A percentile compares a stretch with the other conserved stretches of the same genome.
These are phyloP conservation scores for Alternaria sp. DNA, from an alignment of 2,329 filamentous ascomycete genomes.

Conservation along the genomic window DNA sequence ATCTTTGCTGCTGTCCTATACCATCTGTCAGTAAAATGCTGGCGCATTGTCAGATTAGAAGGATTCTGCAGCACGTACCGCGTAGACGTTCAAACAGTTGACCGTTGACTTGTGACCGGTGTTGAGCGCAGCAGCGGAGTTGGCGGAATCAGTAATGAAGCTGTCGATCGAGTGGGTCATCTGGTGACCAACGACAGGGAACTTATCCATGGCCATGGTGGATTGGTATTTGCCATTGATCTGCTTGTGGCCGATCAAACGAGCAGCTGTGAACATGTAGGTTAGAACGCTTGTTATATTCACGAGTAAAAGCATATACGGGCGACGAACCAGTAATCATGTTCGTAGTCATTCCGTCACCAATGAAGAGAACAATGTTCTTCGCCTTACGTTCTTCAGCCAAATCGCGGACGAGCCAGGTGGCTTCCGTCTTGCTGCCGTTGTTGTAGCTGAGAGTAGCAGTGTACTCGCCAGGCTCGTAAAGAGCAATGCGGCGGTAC, in stretches of 20 bases:
- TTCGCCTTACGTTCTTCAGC: conserved; percentile 77
- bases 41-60: background rate
- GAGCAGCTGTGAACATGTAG: conserved; percentile 82
- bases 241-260: conserved; percentile 81
- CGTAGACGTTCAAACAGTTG: conserved; percentile 83
- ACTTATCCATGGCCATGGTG: conserved; percentile 79
- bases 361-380: conserved; percentile 87
- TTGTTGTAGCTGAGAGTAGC: conserved; percentile 81
- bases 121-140: conserved; percentile 83
- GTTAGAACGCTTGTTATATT: conserved; percentile 51
- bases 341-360: conserved; percentile 74
- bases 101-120: conserved; percentile 85
- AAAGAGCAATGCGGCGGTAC: conserved; percentile 77
- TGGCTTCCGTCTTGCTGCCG: conserved; percentile 74
- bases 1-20: conserved; percentile 72
- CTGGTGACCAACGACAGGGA: conserved; percentile 86
- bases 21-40: background rate
- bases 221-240: conserved; percentile 86
- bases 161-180: conserved; percentile 87
- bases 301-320: no score
- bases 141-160: conserved; percentile 88
- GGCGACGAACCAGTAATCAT: conserved; percentile 62
- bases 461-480: conserved; percentile 81
- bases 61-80: conserved; percentile 24
- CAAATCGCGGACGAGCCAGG: conserved; percentile 79